Evolutionary conservation across 345 rosid genomes (phyloP), one percentile per base, ranked within the genome.

Genomic region (Psidium guajava): DNA sequence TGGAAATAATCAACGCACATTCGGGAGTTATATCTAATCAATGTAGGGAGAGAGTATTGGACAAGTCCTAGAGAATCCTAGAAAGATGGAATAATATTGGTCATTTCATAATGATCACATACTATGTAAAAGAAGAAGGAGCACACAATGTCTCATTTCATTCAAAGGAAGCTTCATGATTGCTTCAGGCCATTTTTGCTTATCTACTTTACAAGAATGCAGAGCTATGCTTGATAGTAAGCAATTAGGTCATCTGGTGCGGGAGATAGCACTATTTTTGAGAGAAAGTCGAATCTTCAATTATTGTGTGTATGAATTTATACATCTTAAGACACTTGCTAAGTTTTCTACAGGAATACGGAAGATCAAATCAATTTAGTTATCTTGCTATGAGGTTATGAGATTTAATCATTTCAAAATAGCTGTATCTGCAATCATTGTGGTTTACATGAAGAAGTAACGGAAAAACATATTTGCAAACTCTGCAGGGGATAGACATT

Each of bases 401-500:
- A 54, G 24, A 54, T 54, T 20, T 54, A 54, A 21, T 54, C 10
- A 54, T 36, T 69, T 69, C 12, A 6, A 64, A 58, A 44, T 51
- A 58, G 8, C 32, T 11, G 61, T 58, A 49, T 47, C 54, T 56
- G 0, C 36, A 28, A 27, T 49, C 50, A 54, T 32, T 74, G 83
- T 82, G 32, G n/a, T 75, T 32, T 20, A 55, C 11, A 22, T 28
- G 24, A 52, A 27, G 44, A 32, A 25, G 28, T 21, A 58, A 21
- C 6, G 40, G 54, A 42, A 40, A 40, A n/a, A 42, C 47, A 18
- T n/a, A 55, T 16, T 52, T 69, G 80, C 14, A 36, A 32, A 40
- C n/a, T 59, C 80, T 3, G 32, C 83, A 94, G 98, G 94, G 4
- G 84, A 94, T 86, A 91, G 95, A 82, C 83, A 88, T 3, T 94